Percentiles rank a stretch among this genome's conserved stretches.
Evolutionary conservation across 805 yeast species (phyloP).

Genomic region (Saturnispora halmiae): DNA sequence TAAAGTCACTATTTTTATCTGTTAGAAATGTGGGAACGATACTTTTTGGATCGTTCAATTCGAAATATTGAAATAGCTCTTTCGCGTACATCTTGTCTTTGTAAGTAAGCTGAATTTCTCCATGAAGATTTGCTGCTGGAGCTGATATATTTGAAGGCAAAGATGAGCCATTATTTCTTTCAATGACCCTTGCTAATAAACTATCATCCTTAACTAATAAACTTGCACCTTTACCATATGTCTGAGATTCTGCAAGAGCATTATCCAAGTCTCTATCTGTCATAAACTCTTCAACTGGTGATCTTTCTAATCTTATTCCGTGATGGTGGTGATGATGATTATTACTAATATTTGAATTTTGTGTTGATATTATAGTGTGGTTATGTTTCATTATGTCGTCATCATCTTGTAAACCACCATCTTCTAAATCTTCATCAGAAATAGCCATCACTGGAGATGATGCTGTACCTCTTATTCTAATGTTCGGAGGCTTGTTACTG

Average conservation of each 20-base stretch:
- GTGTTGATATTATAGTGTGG: background rate
- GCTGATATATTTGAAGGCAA: no score
- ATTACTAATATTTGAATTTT: background rate
- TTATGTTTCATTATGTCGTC: conserved; percentile 2
- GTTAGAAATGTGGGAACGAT: conserved; percentile 50
- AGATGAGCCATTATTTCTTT: conserved; percentile 2
- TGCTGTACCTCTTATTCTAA: conserved; percentile 9
- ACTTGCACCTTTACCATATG: conserved; percentile 13
- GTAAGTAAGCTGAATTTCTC: conserved; percentile 1
- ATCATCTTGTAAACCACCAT: conserved; percentile 5
- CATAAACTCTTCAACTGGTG: conserved; percentile 47
- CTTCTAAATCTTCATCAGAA: conserved; percentile 9
- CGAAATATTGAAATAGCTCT: conserved; percentile 43
- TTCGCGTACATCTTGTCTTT: conserved; percentile 28
- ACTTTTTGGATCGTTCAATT: conserved; percentile 36
- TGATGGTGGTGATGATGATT: background rate
- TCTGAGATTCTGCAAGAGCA: conserved; percentile 24
- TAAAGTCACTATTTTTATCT: conserved; percentile 52
- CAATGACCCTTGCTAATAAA: conserved; percentile 1
- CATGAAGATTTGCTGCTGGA: no score
- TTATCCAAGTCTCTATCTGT: conserved; percentile 44
- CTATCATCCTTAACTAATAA: conserved; percentile 6
- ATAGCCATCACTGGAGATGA: conserved; percentile 11
- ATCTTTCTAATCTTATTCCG: conserved; percentile 14
- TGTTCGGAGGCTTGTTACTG: no score